Base-by-base conservation (phyloP, 129 eudicot genomes). In the Lonicera japonica region DNA sequence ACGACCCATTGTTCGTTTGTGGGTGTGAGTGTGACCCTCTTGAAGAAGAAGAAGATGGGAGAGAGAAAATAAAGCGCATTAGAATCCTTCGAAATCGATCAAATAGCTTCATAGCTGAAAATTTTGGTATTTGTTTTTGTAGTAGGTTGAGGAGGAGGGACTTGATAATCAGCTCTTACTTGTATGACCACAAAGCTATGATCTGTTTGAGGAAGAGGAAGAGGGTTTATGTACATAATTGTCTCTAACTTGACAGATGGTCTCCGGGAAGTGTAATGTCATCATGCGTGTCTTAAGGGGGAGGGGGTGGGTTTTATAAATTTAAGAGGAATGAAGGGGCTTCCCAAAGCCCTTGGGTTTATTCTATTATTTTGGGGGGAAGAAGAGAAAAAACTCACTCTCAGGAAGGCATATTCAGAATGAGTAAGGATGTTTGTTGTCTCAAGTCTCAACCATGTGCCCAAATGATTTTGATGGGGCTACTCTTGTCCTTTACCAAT, bases 361-460 rank as follows among this genome's bases (percentile, higher is more conserved):
- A 60, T 76, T 54, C 34, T 61, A 40, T 29, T 29, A 29, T 29
- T 29, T 1, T 75, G 50, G 11, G 39, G n/a, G n/a, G 62, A 39
- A 57, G 46, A 65, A 29, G 36, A 29, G 36, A 29, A 29, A 6
- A 29, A 29, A 82, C 61, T 46, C 29, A 29, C 6, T 29, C 6
- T 29, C 36, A 65, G 52, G 70, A 65, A 16, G 67, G 38, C 48
- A 54, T 64, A 65, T 75, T 72, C 56, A 67, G 62, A 34, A 70
- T 29, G 61, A 58, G 47, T 73, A 58, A 78, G 66, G 72, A 78
- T 80, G 72, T 57, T 76, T n/a, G n/a, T n/a, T n/a, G n/a, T n/a
- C n/a, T n/a, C n/a, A n/a, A n/a, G 83, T 75, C 83, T 75, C 61
- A 57, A 74, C 73, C 95, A 83, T 82, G 88, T 86, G 95, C 72